Evolutionary conservation across 768 basidiomycete genomes (phyloP).

Genomic region (Pilatotrama ljubarskyi): DNA sequence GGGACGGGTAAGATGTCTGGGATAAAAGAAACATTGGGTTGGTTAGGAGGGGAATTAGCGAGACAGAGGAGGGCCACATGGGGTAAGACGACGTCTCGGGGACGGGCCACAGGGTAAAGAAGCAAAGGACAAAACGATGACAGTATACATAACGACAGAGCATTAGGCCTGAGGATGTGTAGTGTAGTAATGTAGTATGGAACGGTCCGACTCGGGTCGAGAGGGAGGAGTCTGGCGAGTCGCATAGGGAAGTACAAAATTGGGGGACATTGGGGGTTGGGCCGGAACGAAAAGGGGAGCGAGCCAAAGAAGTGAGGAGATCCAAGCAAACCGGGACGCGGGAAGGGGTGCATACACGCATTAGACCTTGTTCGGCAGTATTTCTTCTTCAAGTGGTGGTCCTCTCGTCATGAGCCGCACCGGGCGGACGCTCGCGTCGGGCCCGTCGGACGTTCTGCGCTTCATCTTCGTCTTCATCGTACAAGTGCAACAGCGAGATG

Average conservation of each 20-base stretch:
- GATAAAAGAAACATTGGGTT: not conserved
- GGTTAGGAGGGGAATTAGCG: not conserved
- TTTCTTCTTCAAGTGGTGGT: not conserved
- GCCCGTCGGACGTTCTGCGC: not conserved
- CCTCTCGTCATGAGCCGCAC: not conserved
- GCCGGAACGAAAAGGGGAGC: not conserved
- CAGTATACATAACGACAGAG: slow-evolving; percentile 9
- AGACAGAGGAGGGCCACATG: not conserved
- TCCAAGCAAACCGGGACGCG: not conserved
- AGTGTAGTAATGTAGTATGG: slow-evolving; percentile 1
- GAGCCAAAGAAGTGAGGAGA: not conserved
- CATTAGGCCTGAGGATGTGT: slow-evolving; percentile 7
- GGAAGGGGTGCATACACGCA: slow-evolving; percentile 8
- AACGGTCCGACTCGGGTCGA: slow-evolving; percentile 11
- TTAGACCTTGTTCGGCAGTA: slow-evolving; percentile 8
- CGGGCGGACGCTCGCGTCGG: not conserved
- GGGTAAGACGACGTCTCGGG: not conserved
- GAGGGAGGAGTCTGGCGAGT: not conserved
- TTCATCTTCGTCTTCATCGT: not conserved
- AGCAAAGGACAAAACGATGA: slow-evolving; percentile 6
- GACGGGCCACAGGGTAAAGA: not conserved
- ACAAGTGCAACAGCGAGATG: not conserved
- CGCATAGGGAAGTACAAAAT: not conserved
- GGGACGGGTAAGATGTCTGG: not conserved
- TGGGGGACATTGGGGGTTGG: not conserved